These are phyloP conservation scores for Arabidopsis hybrid DNA, from an alignment of 441 rosid genomes.

Conservation along the genomic window DNA sequence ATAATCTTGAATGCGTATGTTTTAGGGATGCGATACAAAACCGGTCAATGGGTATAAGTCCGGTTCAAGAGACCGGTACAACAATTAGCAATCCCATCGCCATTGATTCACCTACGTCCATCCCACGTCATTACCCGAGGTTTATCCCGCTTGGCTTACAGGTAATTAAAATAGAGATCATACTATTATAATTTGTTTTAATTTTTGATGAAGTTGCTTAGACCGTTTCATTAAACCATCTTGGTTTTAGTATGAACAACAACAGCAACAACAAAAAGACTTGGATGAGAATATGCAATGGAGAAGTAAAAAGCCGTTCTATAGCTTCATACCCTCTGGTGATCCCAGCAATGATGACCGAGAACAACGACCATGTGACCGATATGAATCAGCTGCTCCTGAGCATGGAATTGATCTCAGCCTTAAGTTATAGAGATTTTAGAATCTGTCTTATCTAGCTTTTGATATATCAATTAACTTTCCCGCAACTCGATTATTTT, in stretches of 20 bases:
- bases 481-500: conserved; percentile 3
- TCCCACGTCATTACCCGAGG: conserved; percentile 35
- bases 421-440: conserved; percentile 39
- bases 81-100: conserved; percentile 34
- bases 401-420: conserved; percentile 41
- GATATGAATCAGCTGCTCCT: conserved; percentile 1
- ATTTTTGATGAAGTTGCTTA: conserved; percentile 15
- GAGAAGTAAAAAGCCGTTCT: conserved; percentile 31
- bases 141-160: conserved; percentile 35
- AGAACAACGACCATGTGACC: conserved; percentile 19
- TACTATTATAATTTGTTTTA: not conserved
- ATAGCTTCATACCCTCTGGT: conserved; percentile 27
- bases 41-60: conserved; percentile 19
- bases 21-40: conserved; percentile 27
- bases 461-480: conserved; percentile 24
- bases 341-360: conserved; percentile 17
- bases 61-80: conserved; percentile 34
- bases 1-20: conserved; percentile 16
- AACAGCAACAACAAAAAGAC: conserved; percentile 22
- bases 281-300: conserved; percentile 23
- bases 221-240: conserved; percentile 9
- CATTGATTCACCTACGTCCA: conserved; percentile 25
- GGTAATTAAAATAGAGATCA: conserved; percentile 6
- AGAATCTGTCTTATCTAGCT: conserved; percentile 14
- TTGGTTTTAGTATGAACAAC: conserved; percentile 34